Evolutionary conservation across 2,329 filamentous ascomycete genomes (phyloP), one percentile per base, ranked within the genome.

Genomic region (Botrytis squamosa): DNA sequence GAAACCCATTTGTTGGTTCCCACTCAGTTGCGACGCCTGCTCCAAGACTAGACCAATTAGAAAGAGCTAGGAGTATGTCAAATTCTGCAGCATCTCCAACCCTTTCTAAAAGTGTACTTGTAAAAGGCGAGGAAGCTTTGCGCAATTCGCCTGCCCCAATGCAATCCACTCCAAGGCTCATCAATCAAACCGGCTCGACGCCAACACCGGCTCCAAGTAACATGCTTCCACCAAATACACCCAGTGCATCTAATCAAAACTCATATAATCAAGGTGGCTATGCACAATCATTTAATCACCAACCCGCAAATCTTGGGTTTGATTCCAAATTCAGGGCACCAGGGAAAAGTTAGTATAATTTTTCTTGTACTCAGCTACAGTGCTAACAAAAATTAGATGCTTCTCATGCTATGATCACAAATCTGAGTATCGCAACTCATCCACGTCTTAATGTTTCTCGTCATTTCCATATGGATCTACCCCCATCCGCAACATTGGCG

Each of bases 341-440:
- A 77, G 83, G 83, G 63, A 86, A 87, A 83, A 84, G 87, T 87
- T 82, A 80, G 83, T 71, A 1, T 36, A 22, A 10, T 40, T n/a
- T 49, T 79, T 44, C 25, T 7, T 36, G 46, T 6, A 74, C 42
- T 16, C 57, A 52, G 22, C 38, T 42, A 52, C 55, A 55, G 38
- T 74, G 62, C 80, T 83, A 76, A 79, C 75, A 68, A 49, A n/a
- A 44, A 10, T n/a, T 75, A 90, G 87, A 84, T 76, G 77, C 85
- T 63, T 82, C 85, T 52, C 87, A 92, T 81, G 90, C 92, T 40
- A 85, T 95, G 62, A 87, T 95, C 68, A 88, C 87, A 7, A 89
- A 88, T 70, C 84, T 95, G 38, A 88, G 87, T 57, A 84, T 95
- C 25, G 86, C 87, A 73, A 91, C 91, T 22, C 92, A 95, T 79